Percentiles rank a stretch among this genome's conserved stretches.
Conservation (phyloP, 768 basidiomycete genomes). For the Phlebiopsis gigantea region DNA sequence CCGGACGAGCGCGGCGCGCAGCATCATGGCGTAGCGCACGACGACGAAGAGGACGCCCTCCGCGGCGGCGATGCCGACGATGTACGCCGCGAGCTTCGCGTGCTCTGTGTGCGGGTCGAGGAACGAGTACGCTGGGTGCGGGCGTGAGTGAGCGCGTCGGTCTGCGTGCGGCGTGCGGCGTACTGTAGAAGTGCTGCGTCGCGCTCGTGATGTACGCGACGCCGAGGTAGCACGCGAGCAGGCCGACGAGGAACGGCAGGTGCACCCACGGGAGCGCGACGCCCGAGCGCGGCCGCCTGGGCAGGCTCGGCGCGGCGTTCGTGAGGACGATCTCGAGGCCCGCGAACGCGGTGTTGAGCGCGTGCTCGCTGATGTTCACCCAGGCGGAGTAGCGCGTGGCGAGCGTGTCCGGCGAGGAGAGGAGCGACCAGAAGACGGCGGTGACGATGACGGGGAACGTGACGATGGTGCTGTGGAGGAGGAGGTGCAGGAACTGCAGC, state of each 20-base stretch:
- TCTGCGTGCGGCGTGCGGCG: slow-evolving; percentile 21
- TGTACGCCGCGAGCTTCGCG: slow-evolving; percentile 50
- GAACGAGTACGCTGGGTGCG: slow-evolving; percentile 52
- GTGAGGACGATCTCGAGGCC: slow-evolving; percentile 56
- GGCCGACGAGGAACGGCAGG: slow-evolving; percentile 34
- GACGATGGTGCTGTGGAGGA: slow-evolving; percentile 44
- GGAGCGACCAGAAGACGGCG: slow-evolving; percentile 55
- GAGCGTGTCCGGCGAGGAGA: slow-evolving; percentile 41
- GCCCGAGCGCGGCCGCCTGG: not conserved
- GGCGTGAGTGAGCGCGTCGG: not conserved
- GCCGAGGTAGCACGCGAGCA: slow-evolving; percentile 54
- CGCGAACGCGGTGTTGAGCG: slow-evolving; percentile 51
- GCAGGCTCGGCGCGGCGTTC: slow-evolving; percentile 35
- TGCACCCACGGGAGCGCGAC: not conserved
- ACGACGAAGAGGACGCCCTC: slow-evolving; percentile 47
- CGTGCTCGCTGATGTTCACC: slow-evolving; percentile 55
- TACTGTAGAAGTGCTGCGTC: slow-evolving; percentile 62
- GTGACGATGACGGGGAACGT: slow-evolving; percentile 62
- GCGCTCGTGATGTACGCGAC: slow-evolving; percentile 63
- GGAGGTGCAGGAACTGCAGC: slow-evolving; percentile 52
- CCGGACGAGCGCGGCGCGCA: slow-evolving; percentile 33
- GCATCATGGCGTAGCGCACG: slow-evolving; percentile 35
- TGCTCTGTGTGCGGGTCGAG: slow-evolving; percentile 46
- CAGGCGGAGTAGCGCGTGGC: slow-evolving; percentile 38
- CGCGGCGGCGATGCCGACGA: slow-evolving; percentile 52